Evolutionary conservation across 352 stramenopile species (phyloP).

Genomic region (Pythium volutum): DNA sequence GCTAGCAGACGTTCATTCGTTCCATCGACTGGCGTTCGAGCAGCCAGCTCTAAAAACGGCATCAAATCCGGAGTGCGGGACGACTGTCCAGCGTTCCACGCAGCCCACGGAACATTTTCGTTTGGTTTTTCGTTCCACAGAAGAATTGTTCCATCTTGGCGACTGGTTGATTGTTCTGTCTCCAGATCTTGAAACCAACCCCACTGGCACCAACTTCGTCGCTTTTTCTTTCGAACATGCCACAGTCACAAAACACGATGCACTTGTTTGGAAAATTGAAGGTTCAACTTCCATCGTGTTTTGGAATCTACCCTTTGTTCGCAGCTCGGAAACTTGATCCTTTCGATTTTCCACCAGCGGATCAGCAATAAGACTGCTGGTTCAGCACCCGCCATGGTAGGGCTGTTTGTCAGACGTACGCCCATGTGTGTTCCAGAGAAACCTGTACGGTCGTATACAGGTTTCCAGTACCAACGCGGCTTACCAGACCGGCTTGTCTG

Average conservation of each 20-base stretch:
- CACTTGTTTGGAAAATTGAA: not conserved
- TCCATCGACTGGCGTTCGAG: conserved; percentile 16
- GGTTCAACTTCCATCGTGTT: not conserved
- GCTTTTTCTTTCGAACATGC: not conserved
- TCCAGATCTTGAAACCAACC: not conserved
- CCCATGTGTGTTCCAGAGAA: no score
- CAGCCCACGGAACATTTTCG: not conserved
- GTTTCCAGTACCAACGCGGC: no score
- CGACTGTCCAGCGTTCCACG: not conserved
- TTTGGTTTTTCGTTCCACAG: conserved; percentile 7
- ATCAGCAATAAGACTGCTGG: no score
- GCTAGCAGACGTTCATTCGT: not conserved
- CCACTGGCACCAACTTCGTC: not conserved
- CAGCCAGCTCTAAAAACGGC: not conserved
- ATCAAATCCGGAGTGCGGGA: not conserved
- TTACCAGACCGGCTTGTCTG: no score
- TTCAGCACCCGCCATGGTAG: no score
- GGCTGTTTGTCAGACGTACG: no score
- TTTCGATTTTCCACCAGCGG: no score
- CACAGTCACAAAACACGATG: not conserved
- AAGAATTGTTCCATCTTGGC: not conserved
- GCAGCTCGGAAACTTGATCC: no score
- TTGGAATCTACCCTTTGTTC: not conserved
- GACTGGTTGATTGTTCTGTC: not conserved
- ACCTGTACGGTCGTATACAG: no score